phyloP scores from a whole-genome alignment of 495 filamentous ascomycete species.

The Penicillium daleae region DNA sequence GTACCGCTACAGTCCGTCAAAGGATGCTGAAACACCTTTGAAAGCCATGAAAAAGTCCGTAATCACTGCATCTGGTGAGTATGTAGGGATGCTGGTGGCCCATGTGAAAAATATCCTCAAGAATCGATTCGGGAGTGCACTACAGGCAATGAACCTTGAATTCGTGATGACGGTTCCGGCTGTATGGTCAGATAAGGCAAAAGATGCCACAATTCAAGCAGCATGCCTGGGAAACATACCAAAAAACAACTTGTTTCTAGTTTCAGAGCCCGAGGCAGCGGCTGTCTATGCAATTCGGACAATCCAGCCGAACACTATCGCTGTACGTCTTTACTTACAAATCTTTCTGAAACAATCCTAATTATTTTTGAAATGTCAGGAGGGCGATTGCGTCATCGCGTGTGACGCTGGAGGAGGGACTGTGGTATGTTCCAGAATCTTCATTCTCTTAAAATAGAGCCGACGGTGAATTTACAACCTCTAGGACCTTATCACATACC shows the following conservation, averaged over 20 bases:
- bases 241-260: slow-evolving; percentile 42
- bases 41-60: slow-evolving; percentile 32
- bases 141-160: slow-evolving; percentile 25
- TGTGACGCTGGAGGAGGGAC: slow-evolving; percentile 66
- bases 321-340: slow-evolving; percentile 14
- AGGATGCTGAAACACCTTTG: slow-evolving; percentile 21
- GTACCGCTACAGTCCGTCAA: slow-evolving; percentile 20
- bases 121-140: slow-evolving; percentile 34
- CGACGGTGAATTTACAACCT: background rate
- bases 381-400: slow-evolving; percentile 52
- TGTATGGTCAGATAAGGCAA: slow-evolving; percentile 57
- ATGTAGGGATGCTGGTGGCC: slow-evolving; percentile 45
- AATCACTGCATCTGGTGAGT: slow-evolving; percentile 42
- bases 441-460: slow-evolving; percentile 28
- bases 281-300: slow-evolving; percentile 54
- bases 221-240: slow-evolving; percentile 54
- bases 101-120: slow-evolving; percentile 33
- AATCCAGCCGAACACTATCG: slow-evolving; percentile 31
- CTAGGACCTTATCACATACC: slow-evolving; percentile 53
- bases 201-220: slow-evolving; percentile 49
- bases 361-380: slow-evolving; percentile 21
- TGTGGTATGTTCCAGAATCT: slow-evolving; percentile 43
- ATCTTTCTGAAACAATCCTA: background rate
- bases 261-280: slow-evolving; percentile 67
- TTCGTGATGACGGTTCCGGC: slow-evolving; percentile 59